Base-by-base conservation (phyloP, 148 eudicot genomes). In the Rhododendron mucronatum region DNA sequence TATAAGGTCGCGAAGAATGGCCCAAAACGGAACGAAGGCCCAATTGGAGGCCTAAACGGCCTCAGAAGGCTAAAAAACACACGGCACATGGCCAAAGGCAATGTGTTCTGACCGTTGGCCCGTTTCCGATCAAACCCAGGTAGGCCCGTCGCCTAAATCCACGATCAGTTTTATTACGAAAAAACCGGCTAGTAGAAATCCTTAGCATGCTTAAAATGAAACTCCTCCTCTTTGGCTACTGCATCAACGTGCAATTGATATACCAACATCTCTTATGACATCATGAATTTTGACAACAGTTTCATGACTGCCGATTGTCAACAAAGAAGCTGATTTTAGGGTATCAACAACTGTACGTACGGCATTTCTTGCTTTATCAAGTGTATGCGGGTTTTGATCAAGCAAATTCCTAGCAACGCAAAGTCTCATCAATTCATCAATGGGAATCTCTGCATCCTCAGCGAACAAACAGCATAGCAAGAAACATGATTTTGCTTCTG, bases 251-350 rank as follows among this genome's bases (percentile, higher is more conserved):
- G 47, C 47, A 44, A 44, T 44, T 9, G 53, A 51, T 0, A 85
- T 35, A 11, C 47, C 87, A 2, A 87, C 86, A n/a, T 71, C 82
- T 28, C 87, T 67, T 2, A 85, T 86, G 15, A 89, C 85, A 85
- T 87, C 89, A 71, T 89, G 91, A 80, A 89, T 35, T 48, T 79
- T 85, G 5, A 86, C 82, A 10, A 5, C 0, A 3, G 33, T 41
- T 20, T 74, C 78, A 11, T 53, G 4, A 11, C 3, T 0, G 23
- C 81, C 67, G 6, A 35, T 76, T 12, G 84, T 26, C 75, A 89
- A 30, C 20, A n/a, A 89, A 71, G 63, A 69, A 28, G 7, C 5
- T 10, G 73, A 67, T 65, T 39, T 85, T 18, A 89, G 89, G 18
- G 1, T 8, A 44, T 33, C 53, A 11, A 77, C 53, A 23, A 78